These are phyloP conservation scores for Candida sojae DNA, from an alignment of 1,139 yeast genomes.

Conservation along the genomic window DNA sequence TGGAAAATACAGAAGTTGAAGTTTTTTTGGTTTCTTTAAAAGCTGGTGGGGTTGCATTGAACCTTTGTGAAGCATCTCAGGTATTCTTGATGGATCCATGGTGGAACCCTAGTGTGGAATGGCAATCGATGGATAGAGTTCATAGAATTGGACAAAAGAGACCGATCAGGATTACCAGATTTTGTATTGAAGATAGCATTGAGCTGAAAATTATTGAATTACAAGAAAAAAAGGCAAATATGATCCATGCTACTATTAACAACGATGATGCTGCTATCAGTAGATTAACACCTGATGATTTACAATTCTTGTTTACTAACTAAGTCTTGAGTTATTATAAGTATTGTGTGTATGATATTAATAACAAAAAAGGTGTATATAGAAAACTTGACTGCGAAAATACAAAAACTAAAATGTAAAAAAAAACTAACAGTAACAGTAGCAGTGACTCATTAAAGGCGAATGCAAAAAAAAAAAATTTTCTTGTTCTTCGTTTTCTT, in stretches of 20 bases:
- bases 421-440: not conserved
- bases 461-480: not conserved
- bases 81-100: constrained; percentile 95
- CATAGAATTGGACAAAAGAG: constrained; percentile 96
- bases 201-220: constrained; percentile 94
- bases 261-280: constrained; percentile 89
- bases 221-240: constrained; percentile 95
- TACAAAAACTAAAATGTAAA: not conserved
- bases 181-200: constrained; percentile 93
- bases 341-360: not conserved
- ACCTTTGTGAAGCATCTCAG: constrained; percentile 94
- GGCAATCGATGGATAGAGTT: constrained; percentile 98
- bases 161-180: constrained; percentile 90
- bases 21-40: constrained; percentile 91
- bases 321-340: constrained; percentile 21
- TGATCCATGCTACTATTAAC: constrained; percentile 96
- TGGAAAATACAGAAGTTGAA: constrained; percentile 90
- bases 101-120: constrained; percentile 99
- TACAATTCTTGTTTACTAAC: constrained; percentile 88
- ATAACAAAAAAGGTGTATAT: not conserved
- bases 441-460: constrained; percentile 6
- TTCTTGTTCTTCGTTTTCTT: not conserved
- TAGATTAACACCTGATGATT: constrained; percentile 85
- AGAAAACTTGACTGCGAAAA: constrained; percentile 1
- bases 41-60: constrained; percentile 98